Evolutionary conservation across 1,284 basidiomycete species (phyloP), one percentile per base, ranked within the genome.

Genomic region (Malassezia nana): DNA sequence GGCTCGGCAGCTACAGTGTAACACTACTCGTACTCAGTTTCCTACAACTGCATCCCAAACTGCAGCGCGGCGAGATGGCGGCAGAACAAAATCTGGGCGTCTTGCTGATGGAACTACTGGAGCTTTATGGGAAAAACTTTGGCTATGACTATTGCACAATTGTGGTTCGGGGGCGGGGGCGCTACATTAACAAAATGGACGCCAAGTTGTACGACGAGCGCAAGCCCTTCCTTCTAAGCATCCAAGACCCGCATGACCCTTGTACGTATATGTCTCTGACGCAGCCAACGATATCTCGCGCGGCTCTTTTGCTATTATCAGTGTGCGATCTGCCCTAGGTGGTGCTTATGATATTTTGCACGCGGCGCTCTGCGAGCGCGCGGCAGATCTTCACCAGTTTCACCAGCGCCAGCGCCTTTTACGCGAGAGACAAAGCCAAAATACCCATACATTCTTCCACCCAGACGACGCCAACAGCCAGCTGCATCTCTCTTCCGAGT

Each of bases 21-120:
- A 90, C 95, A 51, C 92, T 89, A 72, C 76, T 96, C 56, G 89
- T 86, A 12, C 82, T 96, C 64, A 89, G 83, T 71, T 96, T 96
- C 74, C 77, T 99, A 43, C 92, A 96, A 78, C 85, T 95, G 78
- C 92, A 99, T 73, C 94, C 92, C 0, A 94, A 92, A 74, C 82
- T 98, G 57, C 83, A 92, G 38, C 76, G 83, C 48, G 84, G 83
- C 0, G 88, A 92, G 75, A 89, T 98, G 38, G 83, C 91, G 63
- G 82, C 90, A 0, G 81, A 82, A 59, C 78, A 81, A 64, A 98
- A 96, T 71, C 79, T 98, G 10, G 92, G 92, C 2, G 85, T 91
- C 5, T 78, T 99, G 35, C 79, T 95, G 26, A 81, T 96, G 77
- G 92, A 99, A 74, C 91, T 96, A 72, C 91, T 98, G 65, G 91